phyloP scores from a whole-genome alignment of 1,284 basidiomycete genomes.

The Athelia psychrophila region DNA sequence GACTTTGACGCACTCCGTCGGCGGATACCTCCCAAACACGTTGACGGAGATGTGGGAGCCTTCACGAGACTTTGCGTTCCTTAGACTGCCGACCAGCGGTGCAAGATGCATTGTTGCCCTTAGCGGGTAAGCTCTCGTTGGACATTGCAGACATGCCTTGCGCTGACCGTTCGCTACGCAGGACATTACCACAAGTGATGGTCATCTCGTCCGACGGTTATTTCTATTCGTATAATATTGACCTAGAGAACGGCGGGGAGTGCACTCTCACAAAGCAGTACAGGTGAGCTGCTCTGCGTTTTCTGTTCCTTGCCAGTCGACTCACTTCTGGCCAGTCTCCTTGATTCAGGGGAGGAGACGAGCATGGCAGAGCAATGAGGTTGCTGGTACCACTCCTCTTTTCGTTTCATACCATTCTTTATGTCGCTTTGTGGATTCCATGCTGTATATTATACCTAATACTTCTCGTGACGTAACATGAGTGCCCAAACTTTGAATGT shows the following conservation, averaged over 20 bases:
- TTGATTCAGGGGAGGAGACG: constrained; percentile 30
- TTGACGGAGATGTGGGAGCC: constrained; percentile 98
- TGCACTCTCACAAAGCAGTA: constrained; percentile 95
- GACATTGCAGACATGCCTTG: not conserved
- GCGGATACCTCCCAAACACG: constrained; percentile 88
- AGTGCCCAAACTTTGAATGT: too few relatives aligned
- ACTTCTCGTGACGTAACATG: too few relatives aligned
- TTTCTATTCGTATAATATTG: constrained; percentile 95
- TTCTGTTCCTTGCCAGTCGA: constrained; percentile 2
- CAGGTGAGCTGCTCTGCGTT: constrained; percentile 40
- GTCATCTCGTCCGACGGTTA: constrained; percentile 94
- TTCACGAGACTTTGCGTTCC: constrained; percentile 89
- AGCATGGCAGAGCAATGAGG: constrained; percentile 1
- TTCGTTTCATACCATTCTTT: too few relatives aligned
- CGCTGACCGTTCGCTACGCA: constrained; percentile 34
- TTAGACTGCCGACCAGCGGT: constrained; percentile 83
- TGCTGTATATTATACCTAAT: not conserved
- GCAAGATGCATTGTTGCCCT: constrained; percentile 83
- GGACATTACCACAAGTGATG: constrained; percentile 95
- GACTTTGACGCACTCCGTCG: constrained; percentile 77
- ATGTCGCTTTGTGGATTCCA: not conserved
- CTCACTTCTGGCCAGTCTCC: constrained; percentile 19
- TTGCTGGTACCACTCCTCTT: too few relatives aligned
- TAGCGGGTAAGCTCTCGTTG: constrained; percentile 67
- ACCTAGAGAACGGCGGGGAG: constrained; percentile 95